Conservation (phyloP, 2,329 filamentous ascomycete genomes). For the Hypoxylon sp. region DNA sequence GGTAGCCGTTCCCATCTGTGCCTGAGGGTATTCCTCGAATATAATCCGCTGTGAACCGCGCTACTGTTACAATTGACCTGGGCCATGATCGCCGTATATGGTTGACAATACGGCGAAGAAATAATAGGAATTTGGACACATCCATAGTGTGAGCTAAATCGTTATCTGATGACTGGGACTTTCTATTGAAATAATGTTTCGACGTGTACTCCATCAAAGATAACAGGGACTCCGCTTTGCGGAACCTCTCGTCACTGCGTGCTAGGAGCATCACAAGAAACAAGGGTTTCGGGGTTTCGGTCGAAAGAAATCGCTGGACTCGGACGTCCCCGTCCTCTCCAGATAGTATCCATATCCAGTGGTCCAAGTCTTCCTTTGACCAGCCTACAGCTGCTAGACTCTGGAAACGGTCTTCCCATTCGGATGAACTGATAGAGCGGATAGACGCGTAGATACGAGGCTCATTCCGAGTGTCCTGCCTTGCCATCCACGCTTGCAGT, state of each 20-base stretch:
- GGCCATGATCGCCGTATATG: conserved; percentile 52
- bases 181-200: conserved; percentile 36
- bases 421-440: conserved; percentile 35
- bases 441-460: conserved; percentile 33
- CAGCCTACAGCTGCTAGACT: conserved; percentile 55
- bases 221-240: conserved; percentile 52
- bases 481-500: conserved; percentile 48
- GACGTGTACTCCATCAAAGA: conserved; percentile 55
- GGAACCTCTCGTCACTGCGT: conserved; percentile 55
- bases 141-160: conserved; percentile 27
- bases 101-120: conserved; percentile 49
- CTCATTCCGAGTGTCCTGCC: conserved; percentile 46
- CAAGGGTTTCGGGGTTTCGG: conserved; percentile 55
- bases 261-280: conserved; percentile 59
- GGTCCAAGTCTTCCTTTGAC: conserved; percentile 54
- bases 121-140: conserved; percentile 45
- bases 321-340: conserved; percentile 55
- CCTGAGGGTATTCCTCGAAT: conserved; percentile 49
- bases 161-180: not conserved
- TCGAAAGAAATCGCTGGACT: conserved; percentile 56
- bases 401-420: conserved; percentile 54
- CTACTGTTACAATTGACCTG: conserved; percentile 51
- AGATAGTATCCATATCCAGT: conserved; percentile 61
- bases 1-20: conserved; percentile 45
- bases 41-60: conserved; percentile 52